Conservation (phyloP, 768 basidiomycete species). For the Amylocystis lapponica region DNA sequence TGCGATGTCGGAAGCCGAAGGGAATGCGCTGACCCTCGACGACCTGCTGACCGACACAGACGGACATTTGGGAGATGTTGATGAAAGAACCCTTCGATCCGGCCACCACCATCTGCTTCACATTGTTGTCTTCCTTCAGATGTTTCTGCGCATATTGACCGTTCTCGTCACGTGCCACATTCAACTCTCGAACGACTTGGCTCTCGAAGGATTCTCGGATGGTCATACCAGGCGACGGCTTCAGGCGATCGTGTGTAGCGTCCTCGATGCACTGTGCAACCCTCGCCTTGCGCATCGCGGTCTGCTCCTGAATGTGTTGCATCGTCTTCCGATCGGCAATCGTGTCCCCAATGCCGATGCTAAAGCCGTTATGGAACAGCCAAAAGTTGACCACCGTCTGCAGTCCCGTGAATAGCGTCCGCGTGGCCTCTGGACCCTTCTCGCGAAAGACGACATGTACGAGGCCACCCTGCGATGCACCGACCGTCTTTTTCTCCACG, state of each 20-base stretch:
- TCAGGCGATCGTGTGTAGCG: conserved; percentile 82
- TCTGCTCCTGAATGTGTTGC: conserved; percentile 78
- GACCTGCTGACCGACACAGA: conserved; percentile 96
- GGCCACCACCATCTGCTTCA: conserved; percentile 99
- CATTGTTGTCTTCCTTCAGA: conserved; percentile 98
- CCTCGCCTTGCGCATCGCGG: conserved; percentile 71
- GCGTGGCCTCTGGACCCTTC: conserved; percentile 89
- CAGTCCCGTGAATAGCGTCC: conserved; percentile 86
- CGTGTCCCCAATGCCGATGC: conserved; percentile 98
- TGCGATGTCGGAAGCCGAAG: conserved; percentile 95
- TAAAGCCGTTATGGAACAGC: conserved; percentile 98
- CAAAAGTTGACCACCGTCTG: conserved; percentile 98
- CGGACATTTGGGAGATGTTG: conserved; percentile 99
- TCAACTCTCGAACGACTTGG: conserved; percentile 83
- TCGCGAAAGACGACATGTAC: conserved; percentile 97
- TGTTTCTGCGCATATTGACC: conserved; percentile 97
- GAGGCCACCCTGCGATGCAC: conserved; percentile 89
- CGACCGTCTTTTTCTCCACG: conserved; percentile 99
- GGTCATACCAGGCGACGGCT: conserved; percentile 95
- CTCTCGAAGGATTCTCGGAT: conserved; percentile 98
- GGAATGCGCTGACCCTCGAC: conserved; percentile 98
- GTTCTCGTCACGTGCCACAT: conserved; percentile 90
- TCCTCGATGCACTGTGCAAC: conserved; percentile 78
- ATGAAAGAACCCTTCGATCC: conserved; percentile 99
- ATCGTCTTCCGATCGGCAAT: conserved; percentile 90